These are phyloP conservation scores for Didymosphaeria variabile DNA, from an alignment of 2,329 filamentous ascomycete species.

Conservation along the genomic window DNA sequence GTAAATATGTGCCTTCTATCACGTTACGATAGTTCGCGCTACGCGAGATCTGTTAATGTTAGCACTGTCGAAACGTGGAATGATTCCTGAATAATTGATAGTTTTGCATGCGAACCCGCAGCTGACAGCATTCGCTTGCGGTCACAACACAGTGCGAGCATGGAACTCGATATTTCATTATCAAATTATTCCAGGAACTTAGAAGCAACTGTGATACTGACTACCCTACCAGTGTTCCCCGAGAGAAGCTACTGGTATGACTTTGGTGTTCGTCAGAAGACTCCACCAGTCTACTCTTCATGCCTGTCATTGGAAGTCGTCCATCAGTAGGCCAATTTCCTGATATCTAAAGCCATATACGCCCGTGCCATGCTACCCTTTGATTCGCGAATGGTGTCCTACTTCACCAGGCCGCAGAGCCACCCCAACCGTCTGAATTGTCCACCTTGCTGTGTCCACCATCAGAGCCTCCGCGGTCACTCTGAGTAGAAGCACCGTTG, in stretches of 20 bases:
- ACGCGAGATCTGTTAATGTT: background rate
- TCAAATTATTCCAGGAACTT: too few relatives aligned
- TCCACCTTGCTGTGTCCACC: background rate
- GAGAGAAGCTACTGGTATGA: too few relatives aligned
- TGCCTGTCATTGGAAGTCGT: too few relatives aligned
- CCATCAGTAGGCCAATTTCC: too few relatives aligned
- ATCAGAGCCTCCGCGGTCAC: too few relatives aligned
- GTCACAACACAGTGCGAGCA: background rate
- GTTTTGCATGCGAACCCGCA: background rate
- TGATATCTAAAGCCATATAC: background rate
- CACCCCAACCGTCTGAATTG: slow-evolving; percentile 1
- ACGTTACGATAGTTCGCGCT: background rate
- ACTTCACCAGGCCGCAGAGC: background rate
- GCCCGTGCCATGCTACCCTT: background rate
- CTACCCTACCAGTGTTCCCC: too few relatives aligned
- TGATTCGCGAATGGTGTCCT: background rate
- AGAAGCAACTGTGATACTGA: too few relatives aligned
- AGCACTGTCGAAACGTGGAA: background rate
- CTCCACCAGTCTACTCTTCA: too few relatives aligned
- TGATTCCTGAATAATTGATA: background rate
- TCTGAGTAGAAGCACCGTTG: background rate
- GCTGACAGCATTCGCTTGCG: background rate
- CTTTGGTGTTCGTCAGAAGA: too few relatives aligned
- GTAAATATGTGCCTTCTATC: too few relatives aligned
- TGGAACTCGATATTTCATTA: background rate